Percentiles rank a stretch among this genome's conserved stretches.
Evolutionary conservation across 768 basidiomycete species (phyloP).

Genomic region (Chlorophyllum brunneum): DNA sequence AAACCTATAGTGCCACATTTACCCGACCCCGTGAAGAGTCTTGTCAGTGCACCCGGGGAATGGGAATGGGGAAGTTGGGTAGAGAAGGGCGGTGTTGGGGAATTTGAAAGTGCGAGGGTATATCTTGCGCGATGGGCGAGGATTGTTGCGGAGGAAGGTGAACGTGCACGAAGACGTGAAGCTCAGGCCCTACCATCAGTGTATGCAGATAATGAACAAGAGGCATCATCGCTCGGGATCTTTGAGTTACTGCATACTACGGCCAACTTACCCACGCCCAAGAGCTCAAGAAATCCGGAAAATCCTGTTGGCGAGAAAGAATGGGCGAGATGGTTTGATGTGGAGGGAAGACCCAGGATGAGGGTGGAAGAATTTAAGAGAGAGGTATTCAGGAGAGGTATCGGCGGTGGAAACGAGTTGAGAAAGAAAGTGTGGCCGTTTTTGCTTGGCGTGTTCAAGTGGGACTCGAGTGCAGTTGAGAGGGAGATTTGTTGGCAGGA

Average conservation of each 20-base stretch:
- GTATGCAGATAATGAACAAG: slow-evolving; percentile 45
- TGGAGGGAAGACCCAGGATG: slow-evolving; percentile 64
- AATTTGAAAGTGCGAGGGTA: slow-evolving; percentile 94
- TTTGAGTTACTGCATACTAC: slow-evolving; percentile 84
- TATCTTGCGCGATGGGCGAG: slow-evolving; percentile 97
- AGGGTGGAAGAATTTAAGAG: slow-evolving; percentile 64
- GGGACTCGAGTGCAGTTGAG: slow-evolving; percentile 66
- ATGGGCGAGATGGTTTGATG: slow-evolving; percentile 80
- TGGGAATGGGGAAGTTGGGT: slow-evolving; percentile 94
- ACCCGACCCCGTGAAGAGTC: slow-evolving; percentile 87
- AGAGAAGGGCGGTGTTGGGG: slow-evolving; percentile 88
- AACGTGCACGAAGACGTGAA: slow-evolving; percentile 80
- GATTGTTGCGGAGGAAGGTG: slow-evolving; percentile 97
- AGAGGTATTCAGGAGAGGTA: slow-evolving; percentile 77
- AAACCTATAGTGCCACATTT: slow-evolving; percentile 96
- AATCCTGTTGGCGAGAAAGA: slow-evolving; percentile 71
- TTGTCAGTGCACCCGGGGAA: slow-evolving; percentile 88
- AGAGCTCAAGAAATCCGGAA: slow-evolving; percentile 73
- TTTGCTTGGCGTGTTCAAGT: slow-evolving; percentile 77
- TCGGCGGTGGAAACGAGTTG: slow-evolving; percentile 47
- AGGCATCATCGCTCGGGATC: slow-evolving; percentile 74
- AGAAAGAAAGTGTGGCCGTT: slow-evolving; percentile 89
- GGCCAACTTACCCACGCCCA: slow-evolving; percentile 77
- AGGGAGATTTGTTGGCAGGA: slow-evolving; percentile 57
- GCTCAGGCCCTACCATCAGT: slow-evolving; percentile 60